Evolutionary conservation across 495 filamentous ascomycete species (phyloP).

Genomic region (Podospora anserina): DNA sequence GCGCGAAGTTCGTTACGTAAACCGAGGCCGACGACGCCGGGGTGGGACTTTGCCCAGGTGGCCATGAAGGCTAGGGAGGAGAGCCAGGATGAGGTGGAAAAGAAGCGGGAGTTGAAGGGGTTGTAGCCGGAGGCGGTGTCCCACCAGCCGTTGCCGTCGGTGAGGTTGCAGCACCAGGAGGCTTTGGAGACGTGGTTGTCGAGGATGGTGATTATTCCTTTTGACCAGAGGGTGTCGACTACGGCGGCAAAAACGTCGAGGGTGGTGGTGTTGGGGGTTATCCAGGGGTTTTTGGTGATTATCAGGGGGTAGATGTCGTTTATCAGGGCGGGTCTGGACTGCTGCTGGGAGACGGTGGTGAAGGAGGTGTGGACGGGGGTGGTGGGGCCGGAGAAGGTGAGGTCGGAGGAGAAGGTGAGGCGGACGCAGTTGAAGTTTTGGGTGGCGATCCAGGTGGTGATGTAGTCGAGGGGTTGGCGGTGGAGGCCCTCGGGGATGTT

Average conservation of each 20-base stretch:
- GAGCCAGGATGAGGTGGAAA: conserved; percentile 47
- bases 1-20: conserved; percentile 52
- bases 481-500: conserved; percentile 51
- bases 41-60: conserved; percentile 35
- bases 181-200: conserved; percentile 53
- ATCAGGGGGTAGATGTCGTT: conserved; percentile 33
- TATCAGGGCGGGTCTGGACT: conserved; percentile 32
- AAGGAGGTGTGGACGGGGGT: conserved; percentile 42
- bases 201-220: conserved; percentile 45
- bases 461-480: conserved; percentile 42
- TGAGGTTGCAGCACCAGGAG: conserved; percentile 49
- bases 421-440: conserved; percentile 55
- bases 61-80: conserved; percentile 42
- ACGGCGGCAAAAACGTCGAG: conserved; percentile 39
- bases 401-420: conserved; percentile 52
- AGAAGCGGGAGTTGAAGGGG: conserved; percentile 42
- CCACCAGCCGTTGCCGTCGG: conserved; percentile 56
- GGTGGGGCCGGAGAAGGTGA: conserved; percentile 41
- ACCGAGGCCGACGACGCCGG: conserved; percentile 45
- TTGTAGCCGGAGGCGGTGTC: conserved; percentile 45
- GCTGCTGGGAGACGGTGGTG: conserved; percentile 36
- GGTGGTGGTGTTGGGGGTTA: conserved; percentile 33
- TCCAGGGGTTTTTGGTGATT: conserved; percentile 42
- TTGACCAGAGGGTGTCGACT: conserved; percentile 40
- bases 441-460: conserved; percentile 41